Percentiles rank a stretch among this genome's conserved stretches.
These are phyloP conservation scores for Arbutus unedo DNA, from an alignment of 148 eudicot species.

Conservation along the genomic window DNA sequence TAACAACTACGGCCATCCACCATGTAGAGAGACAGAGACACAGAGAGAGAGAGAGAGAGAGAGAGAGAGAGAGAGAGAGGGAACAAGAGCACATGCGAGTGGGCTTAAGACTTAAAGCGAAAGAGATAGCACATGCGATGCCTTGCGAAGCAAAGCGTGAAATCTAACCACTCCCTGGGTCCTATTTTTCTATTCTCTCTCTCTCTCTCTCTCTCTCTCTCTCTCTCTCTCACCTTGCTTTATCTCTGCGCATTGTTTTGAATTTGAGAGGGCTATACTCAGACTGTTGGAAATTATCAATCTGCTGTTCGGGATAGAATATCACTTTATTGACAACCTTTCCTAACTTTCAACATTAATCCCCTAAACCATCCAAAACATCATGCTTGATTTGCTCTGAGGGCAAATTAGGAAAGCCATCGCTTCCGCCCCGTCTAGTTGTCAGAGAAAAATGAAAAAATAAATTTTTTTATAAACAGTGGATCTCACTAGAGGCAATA, in stretches of 20 bases:
- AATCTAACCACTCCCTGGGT: too few relatives aligned
- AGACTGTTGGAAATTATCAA: too few relatives aligned
- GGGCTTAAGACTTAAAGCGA: too few relatives aligned
- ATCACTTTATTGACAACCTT: not conserved
- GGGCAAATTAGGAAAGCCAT: not conserved
- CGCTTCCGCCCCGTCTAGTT: too few relatives aligned
- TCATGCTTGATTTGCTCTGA: not conserved
- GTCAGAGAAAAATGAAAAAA: too few relatives aligned
- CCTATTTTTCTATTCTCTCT: constrained; percentile 5
- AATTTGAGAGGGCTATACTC: not conserved
- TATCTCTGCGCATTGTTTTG: not conserved
- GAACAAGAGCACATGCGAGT: too few relatives aligned
- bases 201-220: not conserved
- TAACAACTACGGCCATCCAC: too few relatives aligned
- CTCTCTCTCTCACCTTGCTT: not conserved
- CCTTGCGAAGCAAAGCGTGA: constrained; percentile 26
- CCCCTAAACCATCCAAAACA: not conserved
- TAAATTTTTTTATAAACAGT: too few relatives aligned
- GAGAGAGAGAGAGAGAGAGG: too few relatives aligned
- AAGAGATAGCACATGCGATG: constrained; percentile 11
- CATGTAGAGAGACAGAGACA: too few relatives aligned
- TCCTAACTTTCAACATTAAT: not conserved
- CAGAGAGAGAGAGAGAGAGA: too few relatives aligned
- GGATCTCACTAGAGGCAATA: too few relatives aligned
- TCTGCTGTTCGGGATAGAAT: not conserved